Conservation (phyloP, 768 basidiomycete species). For the Psilocybe cubensis region DNA sequence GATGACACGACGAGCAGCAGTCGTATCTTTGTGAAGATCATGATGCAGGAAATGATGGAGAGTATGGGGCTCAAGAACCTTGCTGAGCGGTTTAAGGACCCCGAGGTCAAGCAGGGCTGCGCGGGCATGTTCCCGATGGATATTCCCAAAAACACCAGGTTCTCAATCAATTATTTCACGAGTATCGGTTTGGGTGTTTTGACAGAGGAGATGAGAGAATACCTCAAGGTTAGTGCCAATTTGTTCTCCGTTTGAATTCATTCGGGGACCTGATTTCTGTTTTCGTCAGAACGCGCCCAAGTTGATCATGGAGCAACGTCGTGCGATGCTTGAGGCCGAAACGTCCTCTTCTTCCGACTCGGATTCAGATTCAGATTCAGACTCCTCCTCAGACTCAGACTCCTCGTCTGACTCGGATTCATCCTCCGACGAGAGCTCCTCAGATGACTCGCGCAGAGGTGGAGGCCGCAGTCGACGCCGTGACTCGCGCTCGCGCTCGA, state of each 20-base stretch:
- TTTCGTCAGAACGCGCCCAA: constrained; percentile 82
- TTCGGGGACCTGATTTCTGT: constrained; percentile 8
- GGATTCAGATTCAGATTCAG: constrained; percentile 32
- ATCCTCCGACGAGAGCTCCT: constrained; percentile 14
- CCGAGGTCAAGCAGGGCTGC: constrained; percentile 74
- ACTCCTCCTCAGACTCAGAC: constrained; percentile 11
- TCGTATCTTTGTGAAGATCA: constrained; percentile 97
- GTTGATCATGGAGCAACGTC: constrained; percentile 92
- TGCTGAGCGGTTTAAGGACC: constrained; percentile 90
- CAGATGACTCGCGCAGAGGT: constrained; percentile 20
- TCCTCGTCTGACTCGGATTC: constrained; percentile 19
- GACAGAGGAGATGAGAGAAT: constrained; percentile 97
- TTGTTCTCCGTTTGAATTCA: background rate
- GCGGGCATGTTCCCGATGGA: constrained; percentile 94
- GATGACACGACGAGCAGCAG: constrained; percentile 96
- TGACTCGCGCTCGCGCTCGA: constrained; percentile 23
- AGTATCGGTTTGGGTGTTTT: constrained; percentile 88
- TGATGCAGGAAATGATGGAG: constrained; percentile 96
- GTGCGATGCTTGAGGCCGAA: constrained; percentile 80
- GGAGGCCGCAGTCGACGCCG: constrained; percentile 2
- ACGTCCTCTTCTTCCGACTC: constrained; percentile 47
- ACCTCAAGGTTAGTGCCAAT: constrained; percentile 73
- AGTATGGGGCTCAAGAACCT: constrained; percentile 86
- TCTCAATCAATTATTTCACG: constrained; percentile 98
- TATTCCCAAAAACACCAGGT: constrained; percentile 94